These are phyloP conservation scores for Rhynchosporium graminicola DNA, from an alignment of 2,329 filamentous ascomycete genomes.

Conservation along the genomic window DNA sequence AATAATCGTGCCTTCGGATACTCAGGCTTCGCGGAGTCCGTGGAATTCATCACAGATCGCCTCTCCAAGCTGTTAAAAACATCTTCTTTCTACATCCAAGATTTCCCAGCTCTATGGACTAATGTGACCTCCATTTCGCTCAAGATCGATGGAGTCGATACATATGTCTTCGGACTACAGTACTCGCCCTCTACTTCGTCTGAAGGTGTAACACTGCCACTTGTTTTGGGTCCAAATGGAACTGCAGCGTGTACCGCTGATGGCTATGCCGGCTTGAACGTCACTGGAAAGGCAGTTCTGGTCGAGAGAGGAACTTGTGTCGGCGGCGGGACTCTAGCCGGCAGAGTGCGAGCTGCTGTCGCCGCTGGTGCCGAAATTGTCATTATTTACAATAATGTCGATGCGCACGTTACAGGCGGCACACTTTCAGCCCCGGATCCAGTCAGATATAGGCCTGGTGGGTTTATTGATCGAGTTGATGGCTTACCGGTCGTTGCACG, in stretches of 20 bases:
- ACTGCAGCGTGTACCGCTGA: slow-evolving; percentile 12
- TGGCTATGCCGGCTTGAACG: slow-evolving; percentile 25
- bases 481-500: slow-evolving; percentile 19
- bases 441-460: slow-evolving; percentile 20
- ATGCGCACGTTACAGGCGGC: slow-evolving; percentile 23
- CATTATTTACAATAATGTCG: slow-evolving; percentile 41
- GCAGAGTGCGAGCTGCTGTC: slow-evolving; percentile 46
- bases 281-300: slow-evolving; percentile 51
- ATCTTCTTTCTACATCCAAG: slow-evolving; percentile 17
- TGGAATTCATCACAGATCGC: slow-evolving; percentile 18
- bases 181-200: slow-evolving; percentile 36
- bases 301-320: slow-evolving; percentile 54
- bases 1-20: slow-evolving; percentile 25
- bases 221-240: slow-evolving; percentile 21
- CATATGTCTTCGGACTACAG: slow-evolving; percentile 20
- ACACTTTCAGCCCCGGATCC: slow-evolving; percentile 26
- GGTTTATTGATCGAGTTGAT: slow-evolving; percentile 26
- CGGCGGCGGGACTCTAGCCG: slow-evolving; percentile 56
- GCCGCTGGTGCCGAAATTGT: slow-evolving; percentile 56
- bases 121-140: slow-evolving; percentile 22
- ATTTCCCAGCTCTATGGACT: slow-evolving; percentile 21
- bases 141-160: slow-evolving; percentile 12
- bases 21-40: slow-evolving; percentile 23
- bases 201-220: slow-evolving; percentile 30
- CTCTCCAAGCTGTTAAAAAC: slow-evolving; percentile 21